phyloP scores from a whole-genome alignment of 2,329 filamentous ascomycete species.

The Graphilbum sp. region DNA sequence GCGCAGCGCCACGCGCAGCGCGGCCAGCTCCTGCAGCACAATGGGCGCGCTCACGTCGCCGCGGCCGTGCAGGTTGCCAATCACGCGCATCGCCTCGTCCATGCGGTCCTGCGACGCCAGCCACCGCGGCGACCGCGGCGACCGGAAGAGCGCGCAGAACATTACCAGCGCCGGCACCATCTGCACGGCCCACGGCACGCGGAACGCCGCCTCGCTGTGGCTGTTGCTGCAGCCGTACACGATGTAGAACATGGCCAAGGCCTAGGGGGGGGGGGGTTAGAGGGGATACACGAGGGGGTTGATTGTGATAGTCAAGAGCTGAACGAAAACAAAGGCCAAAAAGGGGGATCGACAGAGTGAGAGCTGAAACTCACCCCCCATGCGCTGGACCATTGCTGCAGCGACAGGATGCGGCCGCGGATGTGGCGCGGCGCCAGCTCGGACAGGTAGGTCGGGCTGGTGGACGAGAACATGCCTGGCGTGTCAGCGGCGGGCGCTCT shows the following conservation, averaged over 20 bases:
- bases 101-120: conserved; percentile 30
- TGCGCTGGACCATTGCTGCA: conserved; percentile 21
- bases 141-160: conserved; percentile 22
- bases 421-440: conserved; percentile 38
- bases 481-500: no score
- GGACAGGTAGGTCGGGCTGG: conserved; percentile 55
- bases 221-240: conserved; percentile 30
- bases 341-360: no score
- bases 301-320: no score
- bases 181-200: conserved; percentile 31
- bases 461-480: conserved; percentile 47
- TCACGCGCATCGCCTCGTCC: conserved; percentile 27
- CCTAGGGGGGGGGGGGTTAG: background rate
- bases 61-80: conserved; percentile 43
- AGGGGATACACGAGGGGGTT: no score
- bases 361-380: conserved; percentile 23
- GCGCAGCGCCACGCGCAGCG: conserved; percentile 58
- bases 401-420: conserved; percentile 24
- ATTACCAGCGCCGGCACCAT: conserved; percentile 26
- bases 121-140: conserved; percentile 35
- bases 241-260: conserved; percentile 49
- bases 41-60: conserved; percentile 49
- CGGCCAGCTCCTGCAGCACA: conserved; percentile 50
- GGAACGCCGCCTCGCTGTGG: conserved; percentile 24
- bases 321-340: conserved; percentile 15